Conservation (phyloP, 176 grass and related monocot species). For the Stipa capillata region DNA sequence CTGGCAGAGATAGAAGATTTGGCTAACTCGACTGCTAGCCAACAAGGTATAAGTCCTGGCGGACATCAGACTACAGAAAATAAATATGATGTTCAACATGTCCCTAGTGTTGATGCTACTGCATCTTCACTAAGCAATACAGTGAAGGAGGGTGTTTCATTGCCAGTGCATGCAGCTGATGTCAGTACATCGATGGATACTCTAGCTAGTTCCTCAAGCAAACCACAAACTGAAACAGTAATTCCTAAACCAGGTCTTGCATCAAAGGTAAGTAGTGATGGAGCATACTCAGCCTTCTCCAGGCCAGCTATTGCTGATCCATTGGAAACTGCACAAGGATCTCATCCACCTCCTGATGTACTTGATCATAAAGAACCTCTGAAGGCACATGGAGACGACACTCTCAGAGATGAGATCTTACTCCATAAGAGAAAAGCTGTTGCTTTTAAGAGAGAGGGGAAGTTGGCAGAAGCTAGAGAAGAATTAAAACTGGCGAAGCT, state of each 20-base stretch:
- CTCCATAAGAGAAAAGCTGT: constrained; percentile 75
- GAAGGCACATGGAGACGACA: constrained; percentile 29
- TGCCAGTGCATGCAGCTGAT: constrained; percentile 11
- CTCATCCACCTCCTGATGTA: constrained; percentile 16
- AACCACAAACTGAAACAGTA: not conserved
- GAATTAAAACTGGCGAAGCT: constrained; percentile 79
- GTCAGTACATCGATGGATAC: not conserved
- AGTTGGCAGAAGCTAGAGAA: constrained; percentile 75
- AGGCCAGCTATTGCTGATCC: constrained; percentile 13
- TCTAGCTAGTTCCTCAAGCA: not conserved
- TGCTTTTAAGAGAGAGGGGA: constrained; percentile 87
- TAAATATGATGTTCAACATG: not conserved
- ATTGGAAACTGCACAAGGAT: constrained; percentile 14
- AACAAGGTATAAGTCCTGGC: constrained; percentile 10
- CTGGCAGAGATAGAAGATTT: constrained; percentile 59
- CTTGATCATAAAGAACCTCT: constrained; percentile 22
- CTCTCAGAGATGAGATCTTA: constrained; percentile 64
- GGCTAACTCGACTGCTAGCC: not conserved
- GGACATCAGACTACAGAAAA: not conserved
- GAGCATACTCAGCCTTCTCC: not conserved
- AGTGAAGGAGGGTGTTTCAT: not conserved
- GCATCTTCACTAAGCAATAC: not conserved
- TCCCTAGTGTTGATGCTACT: constrained; percentile 7
- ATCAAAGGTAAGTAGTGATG: not conserved
- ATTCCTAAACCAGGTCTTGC: not conserved